These are phyloP conservation scores for Phytopythium delawarense DNA, from an alignment of 352 stramenopile genomes.

Conservation along the genomic window DNA sequence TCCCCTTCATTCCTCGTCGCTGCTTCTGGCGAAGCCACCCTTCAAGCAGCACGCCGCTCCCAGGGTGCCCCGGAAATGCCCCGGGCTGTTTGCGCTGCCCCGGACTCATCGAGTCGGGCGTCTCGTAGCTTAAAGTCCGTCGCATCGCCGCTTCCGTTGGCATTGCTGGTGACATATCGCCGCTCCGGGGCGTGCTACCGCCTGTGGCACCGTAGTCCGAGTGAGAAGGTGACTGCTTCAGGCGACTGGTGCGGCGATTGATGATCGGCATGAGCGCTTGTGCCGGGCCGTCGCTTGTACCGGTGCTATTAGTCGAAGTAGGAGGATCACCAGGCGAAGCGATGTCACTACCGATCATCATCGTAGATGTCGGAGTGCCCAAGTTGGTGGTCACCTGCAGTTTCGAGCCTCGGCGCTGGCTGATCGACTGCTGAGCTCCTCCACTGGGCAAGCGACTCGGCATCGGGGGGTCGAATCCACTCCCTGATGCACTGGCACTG, in stretches of 20 bases:
- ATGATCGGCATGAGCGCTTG: slow-evolving; percentile 19
- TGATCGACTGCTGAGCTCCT: neutral
- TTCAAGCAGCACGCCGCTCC: slow-evolving; percentile 73
- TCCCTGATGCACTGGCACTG: neutral
- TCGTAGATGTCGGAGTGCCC: neutral
- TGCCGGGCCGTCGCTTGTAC: neutral
- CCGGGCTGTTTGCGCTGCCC: slow-evolving; percentile 50
- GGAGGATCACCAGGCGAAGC: slow-evolving; percentile 1
- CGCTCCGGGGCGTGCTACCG: slow-evolving; percentile 12
- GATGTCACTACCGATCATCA: neutral
- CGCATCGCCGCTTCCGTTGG: slow-evolving; percentile 9
- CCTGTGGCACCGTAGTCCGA: slow-evolving; percentile 27
- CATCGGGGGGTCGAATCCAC: neutral
- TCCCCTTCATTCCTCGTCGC: slow-evolving; percentile 65
- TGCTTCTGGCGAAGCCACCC: slow-evolving; percentile 83
- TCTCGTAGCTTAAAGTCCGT: slow-evolving; percentile 21
- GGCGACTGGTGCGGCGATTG: slow-evolving; percentile 41
- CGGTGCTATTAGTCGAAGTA: neutral
- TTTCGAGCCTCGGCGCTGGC: slow-evolving; percentile 5
- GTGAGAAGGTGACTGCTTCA: slow-evolving; percentile 41
- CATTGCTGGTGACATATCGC: slow-evolving; percentile 10
- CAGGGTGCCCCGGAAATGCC: slow-evolving; percentile 38
- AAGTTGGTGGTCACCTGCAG: slow-evolving; percentile 8
- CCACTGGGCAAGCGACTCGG: neutral
- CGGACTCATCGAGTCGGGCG: slow-evolving; percentile 24